phyloP scores from a whole-genome alignment of 805 yeast species.

The Suhomyces sp. region DNA sequence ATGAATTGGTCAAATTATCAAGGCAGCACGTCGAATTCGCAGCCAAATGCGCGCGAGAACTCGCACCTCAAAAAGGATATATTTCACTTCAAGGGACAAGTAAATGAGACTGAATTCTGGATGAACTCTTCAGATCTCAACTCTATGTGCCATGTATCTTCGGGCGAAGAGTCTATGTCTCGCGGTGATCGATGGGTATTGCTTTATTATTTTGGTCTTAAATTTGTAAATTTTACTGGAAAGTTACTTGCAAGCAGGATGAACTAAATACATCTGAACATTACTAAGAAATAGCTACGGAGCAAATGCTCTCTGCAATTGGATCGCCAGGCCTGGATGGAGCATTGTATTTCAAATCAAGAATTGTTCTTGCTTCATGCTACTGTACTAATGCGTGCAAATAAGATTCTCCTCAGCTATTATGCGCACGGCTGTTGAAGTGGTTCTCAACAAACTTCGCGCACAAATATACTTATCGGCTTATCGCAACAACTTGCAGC shows the following conservation, averaged over 20 bases:
- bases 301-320: not conserved
- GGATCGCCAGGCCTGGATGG: not conserved
- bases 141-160: too few species aligned
- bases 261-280: too few species aligned
- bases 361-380: not conserved
- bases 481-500: not conserved
- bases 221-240: not conserved
- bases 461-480: not conserved
- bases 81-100: not conserved
- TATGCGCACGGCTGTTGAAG: not conserved
- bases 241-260: not conserved
- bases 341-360: not conserved
- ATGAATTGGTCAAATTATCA: not conserved
- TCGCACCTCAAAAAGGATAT: not conserved
- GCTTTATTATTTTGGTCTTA: too few species aligned
- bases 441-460: not conserved
- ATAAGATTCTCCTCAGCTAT: too few species aligned
- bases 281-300: not conserved
- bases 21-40: not conserved
- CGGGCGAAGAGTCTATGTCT: too few species aligned
- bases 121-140: not conserved
- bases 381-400: not conserved
- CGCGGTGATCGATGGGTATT: too few species aligned
- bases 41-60: not conserved
- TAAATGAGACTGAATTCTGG: not conserved